Percentiles rank a stretch among this genome's conserved stretches.
Conservation (phyloP, 73 alveolate genomes). For the Durusdinium trenchii region DNA sequence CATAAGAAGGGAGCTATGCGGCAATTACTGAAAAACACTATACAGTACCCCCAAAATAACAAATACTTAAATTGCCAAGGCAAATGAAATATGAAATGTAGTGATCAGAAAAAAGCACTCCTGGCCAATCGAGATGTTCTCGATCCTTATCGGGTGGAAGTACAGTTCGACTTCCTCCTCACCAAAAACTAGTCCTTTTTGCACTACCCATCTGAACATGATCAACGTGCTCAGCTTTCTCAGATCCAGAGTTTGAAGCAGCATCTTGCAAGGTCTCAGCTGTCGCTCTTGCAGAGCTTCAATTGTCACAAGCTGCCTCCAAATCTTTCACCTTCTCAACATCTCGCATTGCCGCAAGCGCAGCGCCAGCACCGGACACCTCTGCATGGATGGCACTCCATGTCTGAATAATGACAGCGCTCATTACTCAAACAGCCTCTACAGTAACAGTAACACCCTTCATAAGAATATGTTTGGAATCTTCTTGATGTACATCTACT, state of each 20-base stretch:
- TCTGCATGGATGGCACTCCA: background rate
- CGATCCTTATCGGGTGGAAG: conserved; percentile 79
- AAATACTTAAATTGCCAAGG: too few relatives aligned
- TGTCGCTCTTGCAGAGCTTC: background rate
- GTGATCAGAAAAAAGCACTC: background rate
- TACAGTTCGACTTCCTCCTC: conserved; percentile 80
- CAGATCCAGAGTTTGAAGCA: background rate
- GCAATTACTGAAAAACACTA: too few relatives aligned
- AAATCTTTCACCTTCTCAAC: conserved; percentile 49
- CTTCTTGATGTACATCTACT: too few relatives aligned
- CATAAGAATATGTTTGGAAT: too few relatives aligned
- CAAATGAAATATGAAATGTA: too few relatives aligned
- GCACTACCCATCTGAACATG: background rate
- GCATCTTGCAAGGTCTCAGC: background rate
- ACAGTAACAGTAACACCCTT: too few relatives aligned
- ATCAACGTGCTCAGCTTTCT: background rate
- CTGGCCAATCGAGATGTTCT: conserved; percentile 91
- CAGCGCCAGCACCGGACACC: conserved; percentile 87
- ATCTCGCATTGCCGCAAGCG: conserved; percentile 42
- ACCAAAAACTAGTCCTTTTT: background rate
- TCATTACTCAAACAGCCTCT: too few relatives aligned
- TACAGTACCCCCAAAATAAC: too few relatives aligned
- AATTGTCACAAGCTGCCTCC: conserved; percentile 31
- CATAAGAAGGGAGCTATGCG: too few relatives aligned
- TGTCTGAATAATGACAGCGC: too few relatives aligned